Evolutionary conservation across 768 basidiomycete species (phyloP), one percentile per base, ranked within the genome.

Genomic region (Lactarius trivialis): DNA sequence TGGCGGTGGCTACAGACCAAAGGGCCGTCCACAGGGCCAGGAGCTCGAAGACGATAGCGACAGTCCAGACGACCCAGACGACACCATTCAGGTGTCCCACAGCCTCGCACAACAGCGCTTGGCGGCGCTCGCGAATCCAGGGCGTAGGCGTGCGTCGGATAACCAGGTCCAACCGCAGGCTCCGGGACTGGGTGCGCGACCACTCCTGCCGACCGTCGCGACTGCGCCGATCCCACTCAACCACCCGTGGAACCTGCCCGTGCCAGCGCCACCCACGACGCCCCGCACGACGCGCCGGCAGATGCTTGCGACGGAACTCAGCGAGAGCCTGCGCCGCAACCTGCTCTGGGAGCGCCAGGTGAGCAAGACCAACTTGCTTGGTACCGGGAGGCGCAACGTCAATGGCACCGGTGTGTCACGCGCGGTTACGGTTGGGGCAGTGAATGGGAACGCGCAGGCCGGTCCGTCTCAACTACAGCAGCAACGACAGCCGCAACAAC

Each of bases 221-320:
- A 75, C 81, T 0, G 74, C 79, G 7, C 84, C 88, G 1, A 85
- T 86, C 54, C 82, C 85, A 1, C 72, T 89, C 2, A 79, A 78
- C 5, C 75, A 81, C 71, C 86, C 89, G 7, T 89, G 91, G 74
- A 88, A 89, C 68, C 79, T 92, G 28, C 90, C 90, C 0, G 78
- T 81, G 3, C 78, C 79, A 0, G 75, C 77, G 4, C 76, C 82
- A 19, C 89, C 90, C 2, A 86, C 88, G 67, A 91, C 91, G 0
- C 93, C 93, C 0, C 84, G 89, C 37, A 92, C 93, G 48, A 93
- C 91, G 3, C 81, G 93, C 2, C 79, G 90, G 55, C 80, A 82
- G 67, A 95, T 95, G 90, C 78, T 95, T 51, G 79, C 85, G 59
- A 88, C 85, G 4, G 93, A 96, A 73, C 77, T 96, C 70, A 87